phyloP scores from a whole-genome alignment of 148 eudicot species.

The Cornus controversa region DNA sequence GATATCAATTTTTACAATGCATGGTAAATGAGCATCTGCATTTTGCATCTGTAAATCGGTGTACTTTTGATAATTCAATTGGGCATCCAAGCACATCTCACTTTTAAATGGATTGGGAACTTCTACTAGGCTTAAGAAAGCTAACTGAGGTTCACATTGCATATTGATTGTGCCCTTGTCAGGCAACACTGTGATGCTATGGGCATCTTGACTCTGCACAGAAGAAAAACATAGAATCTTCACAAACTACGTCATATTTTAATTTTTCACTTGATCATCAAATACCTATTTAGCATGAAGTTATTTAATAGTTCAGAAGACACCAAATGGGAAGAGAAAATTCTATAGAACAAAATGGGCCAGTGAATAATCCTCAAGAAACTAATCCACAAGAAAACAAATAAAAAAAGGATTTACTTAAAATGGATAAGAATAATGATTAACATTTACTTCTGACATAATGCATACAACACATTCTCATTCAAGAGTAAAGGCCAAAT shows the following conservation, averaged over 20 bases:
- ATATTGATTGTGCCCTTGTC: slow-evolving; percentile 32
- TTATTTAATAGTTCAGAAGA: background rate
- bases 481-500: no score
- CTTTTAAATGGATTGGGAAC: slow-evolving; percentile 22
- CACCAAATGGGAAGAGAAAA: background rate
- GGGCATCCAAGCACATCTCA: slow-evolving; percentile 34
- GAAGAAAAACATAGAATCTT: background rate
- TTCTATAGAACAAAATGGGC: background rate
- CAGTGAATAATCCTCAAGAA: background rate
- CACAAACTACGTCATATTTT: background rate
- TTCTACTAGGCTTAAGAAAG: slow-evolving; percentile 20
- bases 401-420: background rate
- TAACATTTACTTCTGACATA: background rate
- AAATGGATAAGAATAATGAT: background rate
- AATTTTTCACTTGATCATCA: background rate
- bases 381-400: background rate
- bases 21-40: slow-evolving; percentile 32
- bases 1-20: slow-evolving; percentile 40
- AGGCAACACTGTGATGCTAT: slow-evolving; percentile 47
- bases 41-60: slow-evolving; percentile 29
- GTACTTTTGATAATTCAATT: slow-evolving; percentile 31
- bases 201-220: slow-evolving; percentile 47
- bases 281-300: background rate
- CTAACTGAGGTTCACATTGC: slow-evolving; percentile 34
- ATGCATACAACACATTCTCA: no score